Conservation (phyloP, 2,329 filamentous ascomycete species). For the Knoxdaviesia proteae region DNA sequence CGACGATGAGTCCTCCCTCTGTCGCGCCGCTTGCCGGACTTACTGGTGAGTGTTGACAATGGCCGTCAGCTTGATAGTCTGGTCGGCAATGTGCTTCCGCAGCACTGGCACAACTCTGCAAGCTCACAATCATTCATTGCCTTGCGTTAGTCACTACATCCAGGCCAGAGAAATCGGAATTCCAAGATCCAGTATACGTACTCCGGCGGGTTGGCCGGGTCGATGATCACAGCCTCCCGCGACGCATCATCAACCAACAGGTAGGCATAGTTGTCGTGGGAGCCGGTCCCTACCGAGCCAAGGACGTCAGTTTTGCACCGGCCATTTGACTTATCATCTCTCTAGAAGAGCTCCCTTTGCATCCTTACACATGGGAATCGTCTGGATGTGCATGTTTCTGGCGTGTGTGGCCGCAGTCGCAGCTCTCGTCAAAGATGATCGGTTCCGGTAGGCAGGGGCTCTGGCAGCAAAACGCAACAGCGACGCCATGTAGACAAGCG, state of each 20-base stretch:
- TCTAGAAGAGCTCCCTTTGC: constrained; percentile 3
- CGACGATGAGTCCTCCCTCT: constrained; percentile 1
- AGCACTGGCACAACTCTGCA: constrained; percentile 40
- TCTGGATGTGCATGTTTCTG: constrained; percentile 63
- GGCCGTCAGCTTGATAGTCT: constrained; percentile 61
- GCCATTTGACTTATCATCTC: neutral
- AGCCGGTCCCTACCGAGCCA: constrained; percentile 26
- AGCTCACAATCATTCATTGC: neutral
- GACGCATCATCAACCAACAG: constrained; percentile 60
- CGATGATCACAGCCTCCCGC: constrained; percentile 58
- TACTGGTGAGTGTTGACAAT: constrained; percentile 98
- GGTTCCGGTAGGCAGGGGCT: too few relatives aligned
- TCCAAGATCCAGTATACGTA: constrained; percentile 17
- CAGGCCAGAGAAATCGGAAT: too few relatives aligned
- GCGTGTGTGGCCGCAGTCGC: constrained; percentile 2
- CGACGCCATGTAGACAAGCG: too few relatives aligned
- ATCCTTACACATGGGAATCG: constrained; percentile 67
- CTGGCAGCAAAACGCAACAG: too few relatives aligned
- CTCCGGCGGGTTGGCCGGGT: constrained; percentile 63
- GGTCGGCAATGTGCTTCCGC: constrained; percentile 48
- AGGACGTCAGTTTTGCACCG: constrained; percentile 32
- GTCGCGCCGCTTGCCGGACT: constrained; percentile 13
- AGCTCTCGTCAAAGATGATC: too few relatives aligned
- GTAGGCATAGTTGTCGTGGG: constrained; percentile 62
- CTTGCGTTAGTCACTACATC: too few relatives aligned